Evolutionary conservation across 768 basidiomycete genomes (phyloP), one percentile per base, ranked within the genome.

Genomic region (Dentipellis sp.): DNA sequence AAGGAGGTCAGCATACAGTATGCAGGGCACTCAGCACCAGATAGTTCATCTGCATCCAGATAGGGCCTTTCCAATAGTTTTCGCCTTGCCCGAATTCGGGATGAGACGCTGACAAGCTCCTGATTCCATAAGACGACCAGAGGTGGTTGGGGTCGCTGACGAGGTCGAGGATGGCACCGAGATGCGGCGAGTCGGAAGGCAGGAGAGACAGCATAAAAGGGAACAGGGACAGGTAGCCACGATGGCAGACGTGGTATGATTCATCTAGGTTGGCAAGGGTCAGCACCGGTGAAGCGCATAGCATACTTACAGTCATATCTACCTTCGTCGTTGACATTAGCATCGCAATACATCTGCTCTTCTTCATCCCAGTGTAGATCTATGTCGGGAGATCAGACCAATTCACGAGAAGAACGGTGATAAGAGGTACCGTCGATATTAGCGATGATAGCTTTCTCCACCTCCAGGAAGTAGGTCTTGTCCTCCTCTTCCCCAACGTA

Each of bases 1-100:
- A 16, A 50, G 38, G 36, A 34, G 37, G 4, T 2, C 8, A 29
- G 61, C 72, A 55, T 29, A 89, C 91, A 70, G 85, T 88, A 66
- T 91, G 76, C 56, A 98, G 71, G 11, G 92, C 81, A 23, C 81
- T 77, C 52, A 98, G 74, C 14, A 86, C 84, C 58, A 98, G 78
- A 66, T 93, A 98, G 70, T 98, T 97, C 88, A 98, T 94, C 68
- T 92, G 94, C 38, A 97, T 80, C 94, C 94, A 97, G 50, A 98
- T 88, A 2, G 94, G 91, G 1, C 95, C 94, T 64, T 86, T 87
- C 94, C 94, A 98, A 69, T 98, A 98, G 72, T 98, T 91, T 70
- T 98, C 94, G 49, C 88, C 95, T 63, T 81, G 73, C 12, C 94
- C 94, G 63, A 93, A 97, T 50, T 90, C 80, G n/a, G 87, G 82